Percentiles rank a stretch among this genome's conserved stretches.
Conservation (phyloP, 2,329 filamentous ascomycete genomes). For the Xylaria polymorpha region DNA sequence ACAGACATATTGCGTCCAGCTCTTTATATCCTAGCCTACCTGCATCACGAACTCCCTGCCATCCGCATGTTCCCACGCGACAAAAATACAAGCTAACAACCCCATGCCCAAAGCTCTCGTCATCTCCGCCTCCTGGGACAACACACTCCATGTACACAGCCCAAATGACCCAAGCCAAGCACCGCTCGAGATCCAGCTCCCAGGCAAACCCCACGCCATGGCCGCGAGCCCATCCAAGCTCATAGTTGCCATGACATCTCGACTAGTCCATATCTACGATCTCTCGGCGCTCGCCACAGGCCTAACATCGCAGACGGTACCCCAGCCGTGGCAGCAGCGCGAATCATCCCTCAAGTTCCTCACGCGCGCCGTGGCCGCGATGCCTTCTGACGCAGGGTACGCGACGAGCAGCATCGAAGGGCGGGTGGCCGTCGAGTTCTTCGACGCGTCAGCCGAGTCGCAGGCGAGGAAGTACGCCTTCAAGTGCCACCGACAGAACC, state of each 20-base stretch:
- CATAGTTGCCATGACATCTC: slow-evolving; percentile 94
- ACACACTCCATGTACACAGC: slow-evolving; percentile 86
- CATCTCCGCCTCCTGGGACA: slow-evolving; percentile 93
- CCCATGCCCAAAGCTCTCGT: slow-evolving; percentile 68
- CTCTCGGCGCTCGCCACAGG: slow-evolving; percentile 73
- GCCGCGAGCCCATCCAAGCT: slow-evolving; percentile 82
- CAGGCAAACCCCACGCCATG: slow-evolving; percentile 89
- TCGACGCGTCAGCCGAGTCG: slow-evolving; percentile 86
- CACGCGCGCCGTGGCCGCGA: slow-evolving; percentile 91
- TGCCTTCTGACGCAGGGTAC: slow-evolving; percentile 96
- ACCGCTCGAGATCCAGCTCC: slow-evolving; percentile 76
- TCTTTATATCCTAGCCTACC: not conserved
- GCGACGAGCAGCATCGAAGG: slow-evolving; percentile 94
- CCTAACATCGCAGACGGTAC: slow-evolving; percentile 61
- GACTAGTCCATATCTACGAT: slow-evolving; percentile 95
- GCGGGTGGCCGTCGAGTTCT: slow-evolving; percentile 96
- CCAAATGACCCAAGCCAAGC: slow-evolving; percentile 62
- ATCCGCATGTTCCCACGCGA: not conserved
- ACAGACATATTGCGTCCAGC: not conserved
- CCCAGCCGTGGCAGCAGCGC: slow-evolving; percentile 85
- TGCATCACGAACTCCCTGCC: not conserved
- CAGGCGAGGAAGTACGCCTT: slow-evolving; percentile 97
- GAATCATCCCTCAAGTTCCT: slow-evolving; percentile 97
- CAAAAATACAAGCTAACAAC: slow-evolving; percentile 13
- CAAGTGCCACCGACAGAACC: slow-evolving; percentile 92